Conservation (phyloP, 1,284 basidiomycete genomes). For the Cryptococcus floricola region DNA sequence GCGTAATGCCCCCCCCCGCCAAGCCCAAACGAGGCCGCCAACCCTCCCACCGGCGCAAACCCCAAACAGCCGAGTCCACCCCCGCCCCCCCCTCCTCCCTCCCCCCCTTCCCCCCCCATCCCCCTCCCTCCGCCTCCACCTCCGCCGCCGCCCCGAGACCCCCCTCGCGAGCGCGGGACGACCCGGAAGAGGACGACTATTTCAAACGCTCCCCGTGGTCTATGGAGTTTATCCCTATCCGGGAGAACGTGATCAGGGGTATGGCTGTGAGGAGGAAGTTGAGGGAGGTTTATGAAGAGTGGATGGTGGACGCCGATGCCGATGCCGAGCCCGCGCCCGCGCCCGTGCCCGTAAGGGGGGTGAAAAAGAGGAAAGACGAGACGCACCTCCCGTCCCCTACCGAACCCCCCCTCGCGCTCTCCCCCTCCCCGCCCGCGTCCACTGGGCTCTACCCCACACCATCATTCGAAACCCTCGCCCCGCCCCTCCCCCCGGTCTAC, state of each 20-base stretch:
- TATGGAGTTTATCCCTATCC: slow-evolving; percentile 46
- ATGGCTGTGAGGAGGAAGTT: slow-evolving; percentile 27
- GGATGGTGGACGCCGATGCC: too few relatives aligned
- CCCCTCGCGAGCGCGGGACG: neutral
- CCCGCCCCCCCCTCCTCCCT: neutral
- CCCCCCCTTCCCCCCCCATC: neutral
- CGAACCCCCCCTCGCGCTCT: slow-evolving; percentile 33
- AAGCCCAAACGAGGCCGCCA: neutral
- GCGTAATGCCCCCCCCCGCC: neutral
- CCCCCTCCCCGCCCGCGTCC: slow-evolving; percentile 35
- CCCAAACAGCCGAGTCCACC: neutral
- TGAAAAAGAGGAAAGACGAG: too few relatives aligned
- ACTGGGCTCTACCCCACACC: slow-evolving; percentile 40
- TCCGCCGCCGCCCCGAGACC: too few relatives aligned
- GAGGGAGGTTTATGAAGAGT: slow-evolving; percentile 36
- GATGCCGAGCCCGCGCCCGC: too few relatives aligned
- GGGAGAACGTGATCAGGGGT: slow-evolving; percentile 41
- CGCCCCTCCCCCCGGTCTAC: slow-evolving; percentile 45
- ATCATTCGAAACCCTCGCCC: slow-evolving; percentile 51
- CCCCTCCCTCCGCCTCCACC: too few relatives aligned
- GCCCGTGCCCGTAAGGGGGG: too few relatives aligned
- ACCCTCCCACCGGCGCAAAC: neutral
- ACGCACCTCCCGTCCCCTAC: slow-evolving; percentile 46
- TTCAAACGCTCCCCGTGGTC: slow-evolving; percentile 41
- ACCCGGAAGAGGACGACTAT: slow-evolving; percentile 35